These are phyloP conservation scores for Cardamine resedifolia DNA, from an alignment of 345 rosid species.

Conservation along the genomic window DNA sequence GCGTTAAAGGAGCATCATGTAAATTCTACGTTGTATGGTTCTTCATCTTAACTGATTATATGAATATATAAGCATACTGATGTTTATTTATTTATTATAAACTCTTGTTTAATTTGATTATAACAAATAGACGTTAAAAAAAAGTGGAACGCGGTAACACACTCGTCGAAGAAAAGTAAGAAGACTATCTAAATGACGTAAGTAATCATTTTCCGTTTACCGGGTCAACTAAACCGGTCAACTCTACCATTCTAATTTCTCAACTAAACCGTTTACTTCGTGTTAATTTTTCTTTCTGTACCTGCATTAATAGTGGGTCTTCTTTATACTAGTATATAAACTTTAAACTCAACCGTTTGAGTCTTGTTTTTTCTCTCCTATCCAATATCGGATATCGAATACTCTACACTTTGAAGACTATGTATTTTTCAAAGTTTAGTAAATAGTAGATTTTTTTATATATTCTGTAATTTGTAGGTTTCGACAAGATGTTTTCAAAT, in stretches of 20 bases:
- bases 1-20: neutral
- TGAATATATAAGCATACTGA: neutral
- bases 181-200: neutral
- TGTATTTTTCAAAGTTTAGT: neutral
- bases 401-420: neutral
- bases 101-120: no score
- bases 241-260: constrained; percentile 5
- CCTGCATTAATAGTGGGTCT: neutral
- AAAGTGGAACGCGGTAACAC: constrained; percentile 30
- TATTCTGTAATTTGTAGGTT: neutral
- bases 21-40: neutral
- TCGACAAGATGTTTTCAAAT: no score
- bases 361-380: neutral
- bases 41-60: neutral
- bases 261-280: constrained; percentile 7
- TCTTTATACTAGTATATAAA: no score
- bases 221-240: constrained; percentile 3
- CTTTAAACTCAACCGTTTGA: neutral
- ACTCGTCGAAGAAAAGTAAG: constrained; percentile 23
- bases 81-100: no score
- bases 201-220: neutral
- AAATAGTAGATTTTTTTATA: neutral
- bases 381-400: neutral
- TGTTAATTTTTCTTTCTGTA: neutral
- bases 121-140: no score